These are phyloP conservation scores for Helichrysum umbraculigerum DNA, from an alignment of 129 eudicot species.

Conservation along the genomic window DNA sequence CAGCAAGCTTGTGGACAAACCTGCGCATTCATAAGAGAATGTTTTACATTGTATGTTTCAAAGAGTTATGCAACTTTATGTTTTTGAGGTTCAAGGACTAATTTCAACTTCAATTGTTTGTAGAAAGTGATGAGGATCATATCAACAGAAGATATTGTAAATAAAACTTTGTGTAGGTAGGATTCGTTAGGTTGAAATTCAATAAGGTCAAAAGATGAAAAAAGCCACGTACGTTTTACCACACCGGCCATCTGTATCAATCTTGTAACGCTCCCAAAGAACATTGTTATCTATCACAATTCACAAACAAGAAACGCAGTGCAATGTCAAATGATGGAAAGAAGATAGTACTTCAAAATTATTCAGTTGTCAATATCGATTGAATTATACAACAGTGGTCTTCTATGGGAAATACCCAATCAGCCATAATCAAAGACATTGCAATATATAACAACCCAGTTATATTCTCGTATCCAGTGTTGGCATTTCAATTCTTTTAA, in stretches of 20 bases:
- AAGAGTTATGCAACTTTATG: constrained; percentile 5
- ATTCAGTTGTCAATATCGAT: neutral
- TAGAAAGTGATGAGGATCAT: neutral
- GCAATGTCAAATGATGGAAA: neutral
- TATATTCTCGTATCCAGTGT: neutral
- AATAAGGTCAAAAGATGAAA: neutral
- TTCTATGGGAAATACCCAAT: neutral
- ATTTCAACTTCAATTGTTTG: neutral
- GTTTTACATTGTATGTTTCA: constrained; percentile 1
- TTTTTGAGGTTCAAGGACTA: neutral
- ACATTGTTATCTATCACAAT: constrained; percentile 56
- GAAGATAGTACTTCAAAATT: neutral
- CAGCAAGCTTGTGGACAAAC: constrained; percentile 74
- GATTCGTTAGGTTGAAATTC: neutral
- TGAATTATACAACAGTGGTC: neutral
- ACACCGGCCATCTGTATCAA: constrained; percentile 59
- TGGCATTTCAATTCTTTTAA: neutral
- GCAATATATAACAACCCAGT: neutral
- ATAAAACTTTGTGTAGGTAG: too few species aligned
- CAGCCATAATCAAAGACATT: neutral
- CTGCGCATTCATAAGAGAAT: constrained; percentile 38
- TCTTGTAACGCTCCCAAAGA: constrained; percentile 78
- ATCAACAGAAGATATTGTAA: neutral
- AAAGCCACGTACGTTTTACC: constrained; percentile 73
- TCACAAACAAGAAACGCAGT: constrained; percentile 14